Base-by-base conservation (phyloP, 2,329 filamentous ascomycete genomes). In the Fusarium coffeatum region DNA sequence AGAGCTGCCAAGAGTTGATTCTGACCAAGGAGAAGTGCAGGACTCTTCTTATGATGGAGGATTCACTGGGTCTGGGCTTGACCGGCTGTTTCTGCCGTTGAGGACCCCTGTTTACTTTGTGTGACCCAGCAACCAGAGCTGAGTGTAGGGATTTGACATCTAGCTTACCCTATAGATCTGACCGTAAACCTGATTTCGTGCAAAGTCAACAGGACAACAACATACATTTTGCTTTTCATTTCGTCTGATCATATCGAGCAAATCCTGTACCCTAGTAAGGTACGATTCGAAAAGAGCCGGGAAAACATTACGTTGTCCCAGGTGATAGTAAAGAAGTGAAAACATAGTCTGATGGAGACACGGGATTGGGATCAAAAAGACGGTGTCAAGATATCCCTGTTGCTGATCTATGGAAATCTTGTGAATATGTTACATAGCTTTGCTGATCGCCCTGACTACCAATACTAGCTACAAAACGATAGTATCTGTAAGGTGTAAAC, bases 81-180 rank as follows among this genome's bases (percentile, higher is more conserved):
- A 37, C 50, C 55, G 37, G 42, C 12, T 58, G 62, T 50, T 58
- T 63, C 53, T 46, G 42, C 20, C 49, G 47, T 51, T 27, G 42
- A 50, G 22, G 27, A 37, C n/a, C 53, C 50, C 34, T 63, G 55
- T 58, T 59, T 50, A 55, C 53, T 43, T 50, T 50, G 48, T 41
- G 67, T 41, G 67, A 41, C 67, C 51, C 63, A 49, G 67, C 67
- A 70, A 70, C 67, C 62, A 69, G 28, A 41, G 8, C n/a, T 20
- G 16, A 34, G 15, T 22, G 8, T 43, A 22, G 25, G 43, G 43
- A 25, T 46, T 12, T 13, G 9, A 28, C n/a, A 18, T 25, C 4
- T 23, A 6, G 16, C 4, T 13, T 47, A 65, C 61, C 41, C 54
- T 66, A 40, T 25, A 66, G 54, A 4, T 4, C 3, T 15, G 9